Evolutionary conservation across 2,329 filamentous ascomycete species (phyloP).

Genomic region (Triangularia verruculosa): DNA sequence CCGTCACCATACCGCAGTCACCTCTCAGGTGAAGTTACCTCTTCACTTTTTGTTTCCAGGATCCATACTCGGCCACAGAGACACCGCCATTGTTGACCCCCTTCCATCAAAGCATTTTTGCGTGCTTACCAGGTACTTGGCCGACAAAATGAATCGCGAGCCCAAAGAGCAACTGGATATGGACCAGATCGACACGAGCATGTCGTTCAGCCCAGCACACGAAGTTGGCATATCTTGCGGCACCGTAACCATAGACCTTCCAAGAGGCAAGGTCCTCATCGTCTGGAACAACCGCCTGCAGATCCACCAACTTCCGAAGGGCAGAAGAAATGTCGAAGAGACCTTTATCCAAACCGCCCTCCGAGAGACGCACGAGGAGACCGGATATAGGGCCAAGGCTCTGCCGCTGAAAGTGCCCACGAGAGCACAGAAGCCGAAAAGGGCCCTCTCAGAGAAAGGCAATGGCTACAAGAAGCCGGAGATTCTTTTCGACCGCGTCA

Average conservation of each 20-base stretch:
- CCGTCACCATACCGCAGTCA: not conserved
- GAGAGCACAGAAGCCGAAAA: constrained; percentile 38
- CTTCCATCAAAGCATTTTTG: no score
- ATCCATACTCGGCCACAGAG: not conserved
- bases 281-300: constrained; percentile 43
- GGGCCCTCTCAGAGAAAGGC: not conserved
- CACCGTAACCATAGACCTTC: constrained; percentile 43
- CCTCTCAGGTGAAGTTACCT: not conserved
- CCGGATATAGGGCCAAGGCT: constrained; percentile 40
- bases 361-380: constrained; percentile 48
- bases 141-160: not conserved
- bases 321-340: constrained; percentile 47
- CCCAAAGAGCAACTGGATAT: not conserved
- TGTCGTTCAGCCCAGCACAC: constrained; percentile 41
- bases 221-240: constrained; percentile 46
- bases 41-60: not conserved
- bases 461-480: constrained; percentile 1
- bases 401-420: constrained; percentile 42
- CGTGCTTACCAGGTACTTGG: not conserved
- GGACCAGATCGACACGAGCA: constrained; percentile 29
- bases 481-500: constrained; percentile 31
- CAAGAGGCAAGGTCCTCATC: constrained; percentile 38
- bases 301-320: constrained; percentile 48
- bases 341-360: constrained; percentile 41
- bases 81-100: not conserved